Evolutionary conservation across 805 yeast species (phyloP).

Genomic region (Hanseniaspora taiwanica): DNA sequence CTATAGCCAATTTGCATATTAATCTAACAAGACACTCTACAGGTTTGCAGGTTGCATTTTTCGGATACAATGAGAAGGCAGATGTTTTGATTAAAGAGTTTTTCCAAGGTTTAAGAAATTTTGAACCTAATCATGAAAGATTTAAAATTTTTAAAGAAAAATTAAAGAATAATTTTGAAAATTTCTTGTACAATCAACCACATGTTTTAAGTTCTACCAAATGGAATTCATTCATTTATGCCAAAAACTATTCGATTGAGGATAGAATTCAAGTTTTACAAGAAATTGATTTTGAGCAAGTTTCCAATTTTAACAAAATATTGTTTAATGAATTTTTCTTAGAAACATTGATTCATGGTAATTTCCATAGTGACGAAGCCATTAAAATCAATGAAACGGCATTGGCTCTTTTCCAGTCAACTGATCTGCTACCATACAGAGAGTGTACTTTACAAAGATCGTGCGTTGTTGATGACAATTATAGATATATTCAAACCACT

Average conservation of each 20-base stretch:
- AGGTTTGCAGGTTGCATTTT: conserved; percentile 53
- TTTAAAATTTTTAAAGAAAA: conserved; percentile 59
- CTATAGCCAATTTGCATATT: conserved; percentile 61
- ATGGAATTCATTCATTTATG: conserved; percentile 54
- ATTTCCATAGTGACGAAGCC: conserved; percentile 44
- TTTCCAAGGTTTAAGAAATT: conserved; percentile 37
- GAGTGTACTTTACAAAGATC: not conserved
- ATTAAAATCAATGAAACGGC: conserved; percentile 31
- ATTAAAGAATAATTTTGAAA: conserved; percentile 45
- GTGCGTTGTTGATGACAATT: conserved; percentile 15
- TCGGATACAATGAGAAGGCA: conserved; percentile 79
- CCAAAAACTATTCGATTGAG: conserved; percentile 49
- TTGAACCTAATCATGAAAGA: conserved; percentile 39
- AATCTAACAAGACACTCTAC: conserved; percentile 47
- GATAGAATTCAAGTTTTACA: conserved; percentile 44
- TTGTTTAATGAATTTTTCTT: conserved; percentile 47
- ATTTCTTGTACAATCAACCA: conserved; percentile 62
- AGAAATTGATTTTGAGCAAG: conserved; percentile 33
- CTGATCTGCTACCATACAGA: not conserved
- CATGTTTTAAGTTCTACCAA: conserved; percentile 61
- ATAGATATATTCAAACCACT: conserved; percentile 35
- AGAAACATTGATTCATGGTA: conserved; percentile 72
- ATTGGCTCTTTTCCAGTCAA: conserved; percentile 15
- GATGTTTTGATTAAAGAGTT: conserved; percentile 48
- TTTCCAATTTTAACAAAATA: conserved; percentile 37